phyloP scores from a whole-genome alignment of 805 yeast species.

The Kodamaea kaohsiungensis region DNA sequence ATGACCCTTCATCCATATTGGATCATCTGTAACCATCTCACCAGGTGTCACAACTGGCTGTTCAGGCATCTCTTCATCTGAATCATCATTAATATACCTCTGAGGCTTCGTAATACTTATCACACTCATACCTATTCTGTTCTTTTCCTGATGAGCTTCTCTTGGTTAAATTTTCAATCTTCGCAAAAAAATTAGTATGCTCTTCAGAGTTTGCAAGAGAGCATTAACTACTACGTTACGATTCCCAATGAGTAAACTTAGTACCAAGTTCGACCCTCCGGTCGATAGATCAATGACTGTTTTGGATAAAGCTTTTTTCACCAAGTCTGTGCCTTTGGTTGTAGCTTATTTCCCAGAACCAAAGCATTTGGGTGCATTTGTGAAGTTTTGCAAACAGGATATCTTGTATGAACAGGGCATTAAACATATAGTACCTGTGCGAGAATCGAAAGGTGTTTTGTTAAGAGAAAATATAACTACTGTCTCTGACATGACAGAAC shows the following conservation, averaged over 20 bases:
- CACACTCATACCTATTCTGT: slow-evolving; percentile 16
- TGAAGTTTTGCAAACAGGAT: slow-evolving; percentile 58
- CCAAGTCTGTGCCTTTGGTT: slow-evolving; percentile 55
- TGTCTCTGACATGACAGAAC: slow-evolving; percentile 39
- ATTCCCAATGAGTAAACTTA: slow-evolving; percentile 7
- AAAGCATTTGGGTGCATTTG: slow-evolving; percentile 55
- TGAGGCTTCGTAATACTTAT: slow-evolving; percentile 40
- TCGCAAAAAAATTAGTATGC: slow-evolving; percentile 2
- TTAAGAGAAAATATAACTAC: slow-evolving; percentile 52
- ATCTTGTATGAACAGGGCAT: slow-evolving; percentile 70
- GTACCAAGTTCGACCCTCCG: slow-evolving; percentile 57
- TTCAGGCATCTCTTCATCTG: slow-evolving; percentile 45
- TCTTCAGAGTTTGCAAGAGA: slow-evolving; percentile 2
- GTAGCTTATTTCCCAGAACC: slow-evolving; percentile 75
- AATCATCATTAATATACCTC: slow-evolving; percentile 22
- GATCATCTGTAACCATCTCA: slow-evolving; percentile 92
- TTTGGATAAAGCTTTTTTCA: slow-evolving; percentile 68
- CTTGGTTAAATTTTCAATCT: neutral
- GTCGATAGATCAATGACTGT: slow-evolving; percentile 60
- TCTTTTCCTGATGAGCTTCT: neutral
- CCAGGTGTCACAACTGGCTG: slow-evolving; percentile 83
- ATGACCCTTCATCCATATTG: slow-evolving; percentile 98
- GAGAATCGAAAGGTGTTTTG: slow-evolving; percentile 54
- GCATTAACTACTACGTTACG: neutral
- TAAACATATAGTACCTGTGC: slow-evolving; percentile 58